These are phyloP conservation scores for Hypoxylon cercidicola DNA, from an alignment of 495 filamentous ascomycete species.

Conservation along the genomic window DNA sequence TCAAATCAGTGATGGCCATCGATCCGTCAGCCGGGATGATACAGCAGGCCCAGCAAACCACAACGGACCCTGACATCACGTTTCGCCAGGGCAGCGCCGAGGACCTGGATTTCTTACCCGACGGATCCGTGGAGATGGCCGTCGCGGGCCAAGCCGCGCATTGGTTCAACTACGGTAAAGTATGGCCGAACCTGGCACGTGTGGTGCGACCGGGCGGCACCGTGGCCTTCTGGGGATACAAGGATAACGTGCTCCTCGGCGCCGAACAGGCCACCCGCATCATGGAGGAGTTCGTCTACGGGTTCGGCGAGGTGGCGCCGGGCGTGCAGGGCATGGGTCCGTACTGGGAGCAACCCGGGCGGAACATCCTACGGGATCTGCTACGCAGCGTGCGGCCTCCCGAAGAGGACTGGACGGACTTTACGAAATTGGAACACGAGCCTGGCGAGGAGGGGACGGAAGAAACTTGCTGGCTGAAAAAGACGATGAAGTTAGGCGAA, in stretches of 20 bases:
- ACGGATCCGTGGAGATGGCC: conserved; percentile 63
- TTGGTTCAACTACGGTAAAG: conserved; percentile 67
- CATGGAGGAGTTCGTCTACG: conserved; percentile 60
- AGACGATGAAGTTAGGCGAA: conserved; percentile 63
- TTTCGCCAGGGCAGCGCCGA: conserved; percentile 62
- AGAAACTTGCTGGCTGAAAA: conserved; percentile 61
- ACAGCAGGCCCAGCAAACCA: conserved; percentile 59
- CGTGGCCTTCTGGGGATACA: conserved; percentile 71
- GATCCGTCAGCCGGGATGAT: conserved; percentile 71
- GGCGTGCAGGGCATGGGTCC: conserved; percentile 61
- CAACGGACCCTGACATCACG: conserved; percentile 54
- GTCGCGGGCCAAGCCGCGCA: conserved; percentile 72
- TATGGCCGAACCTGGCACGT: conserved; percentile 65
- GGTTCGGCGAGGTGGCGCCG: conserved; percentile 51
- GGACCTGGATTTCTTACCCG: conserved; percentile 57
- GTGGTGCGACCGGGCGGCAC: conserved; percentile 65
- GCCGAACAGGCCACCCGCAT: conserved; percentile 59
- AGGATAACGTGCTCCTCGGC: conserved; percentile 65
- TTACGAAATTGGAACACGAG: conserved; percentile 66
- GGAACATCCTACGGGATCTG: conserved; percentile 61
- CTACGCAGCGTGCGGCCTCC: conserved; percentile 62
- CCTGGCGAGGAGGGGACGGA: conserved; percentile 56
- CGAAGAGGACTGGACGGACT: conserved; percentile 58
- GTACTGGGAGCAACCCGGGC: conserved; percentile 70
- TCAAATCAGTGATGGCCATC: conserved; percentile 61